These are phyloP conservation scores for Rosa lucieae DNA, from an alignment of 306 rosid genomes.

Conservation along the genomic window DNA sequence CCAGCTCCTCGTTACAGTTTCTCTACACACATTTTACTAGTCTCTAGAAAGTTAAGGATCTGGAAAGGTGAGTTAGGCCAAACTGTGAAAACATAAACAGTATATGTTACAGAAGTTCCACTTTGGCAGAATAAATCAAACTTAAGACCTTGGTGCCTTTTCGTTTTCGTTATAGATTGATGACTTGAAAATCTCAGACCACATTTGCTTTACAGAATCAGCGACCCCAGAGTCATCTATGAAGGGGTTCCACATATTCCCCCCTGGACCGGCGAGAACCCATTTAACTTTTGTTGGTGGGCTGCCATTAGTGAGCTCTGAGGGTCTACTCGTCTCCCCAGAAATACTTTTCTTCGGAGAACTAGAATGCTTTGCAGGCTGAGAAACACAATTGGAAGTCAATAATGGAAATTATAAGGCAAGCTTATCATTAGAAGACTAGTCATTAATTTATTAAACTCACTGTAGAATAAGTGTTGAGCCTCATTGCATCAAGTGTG, in stretches of 20 bases:
- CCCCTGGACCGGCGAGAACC: conserved; percentile 60
- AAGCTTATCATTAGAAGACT: neutral
- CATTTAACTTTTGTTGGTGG: conserved; percentile 56
- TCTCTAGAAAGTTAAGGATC: neutral
- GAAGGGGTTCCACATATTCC: conserved; percentile 52
- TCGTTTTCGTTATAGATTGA: conserved; percentile 23
- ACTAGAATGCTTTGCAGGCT: conserved; percentile 19
- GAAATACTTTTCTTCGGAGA: neutral
- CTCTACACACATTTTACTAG: neutral
- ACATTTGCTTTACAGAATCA: conserved; percentile 48
- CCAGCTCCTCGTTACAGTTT: neutral
- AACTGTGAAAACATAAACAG: neutral
- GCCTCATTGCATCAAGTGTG: conserved; percentile 20
- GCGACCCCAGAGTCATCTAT: conserved; percentile 37
- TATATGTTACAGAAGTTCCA: conserved; percentile 1
- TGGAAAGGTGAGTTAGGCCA: neutral
- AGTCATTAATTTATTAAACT: conserved; percentile 28
- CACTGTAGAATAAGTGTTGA: conserved; percentile 25
- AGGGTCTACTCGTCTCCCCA: conserved; percentile 3
- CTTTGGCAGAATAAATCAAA: conserved; percentile 21
- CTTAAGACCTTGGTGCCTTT: conserved; percentile 23
- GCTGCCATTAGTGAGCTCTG: conserved; percentile 12
- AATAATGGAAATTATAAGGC: neutral
- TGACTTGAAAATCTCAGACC: conserved; percentile 54
- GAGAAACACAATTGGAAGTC: conserved; percentile 16